Base-by-base conservation (phyloP, 306 rosid genomes). In the Ziziphus jujuba region DNA sequence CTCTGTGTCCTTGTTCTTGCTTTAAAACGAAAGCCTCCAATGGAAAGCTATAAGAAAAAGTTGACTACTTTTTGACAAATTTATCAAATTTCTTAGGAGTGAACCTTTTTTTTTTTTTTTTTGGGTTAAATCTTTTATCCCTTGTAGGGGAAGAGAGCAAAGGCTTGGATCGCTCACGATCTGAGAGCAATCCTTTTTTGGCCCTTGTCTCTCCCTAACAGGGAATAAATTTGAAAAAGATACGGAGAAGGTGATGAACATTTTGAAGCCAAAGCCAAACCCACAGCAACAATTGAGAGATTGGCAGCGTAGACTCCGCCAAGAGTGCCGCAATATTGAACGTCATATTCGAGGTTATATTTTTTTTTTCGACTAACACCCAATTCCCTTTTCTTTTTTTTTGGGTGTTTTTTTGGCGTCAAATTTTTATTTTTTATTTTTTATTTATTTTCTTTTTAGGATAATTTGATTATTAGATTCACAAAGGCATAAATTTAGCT, bases 231-330 rank as follows among this genome's bases (percentile, higher is more conserved):
- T 36, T 9, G 5, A 56, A 8, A 13, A 45, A n/a, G 34, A 64
- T 7, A 93, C 90, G 98, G 97, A 93, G 81, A 93, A 84, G 80
- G 79, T 87, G 79, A 84, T 75, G 82, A 90, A 70, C 57, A 61
- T 93, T 43, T 67, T 93, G 76, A 93, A 83, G 59, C 95, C 97
- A 35, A 93, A 90, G 74, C 60, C 89, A 49, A 90, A 80, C 55
- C 97, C 98, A 5, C 98, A 93, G 67, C 91, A 93, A 69, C 83
- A 78, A 59, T 76, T 90, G 80, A 77, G 96, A 71, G 97, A 86
- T 78, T 93, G 98, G 98, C 98, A 93, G 54, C 89, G 98, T 2
- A 79, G 67, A 72, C 98, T 93, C 54, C 98, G 91, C 45, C 97
- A 93, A 57, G 98, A 88, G 87, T 84, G 95, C 73, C 93, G 96